Evolutionary conservation across 768 basidiomycete genomes (phyloP), one percentile per base, ranked within the genome.

Genomic region (Serpula lacrymans): DNA sequence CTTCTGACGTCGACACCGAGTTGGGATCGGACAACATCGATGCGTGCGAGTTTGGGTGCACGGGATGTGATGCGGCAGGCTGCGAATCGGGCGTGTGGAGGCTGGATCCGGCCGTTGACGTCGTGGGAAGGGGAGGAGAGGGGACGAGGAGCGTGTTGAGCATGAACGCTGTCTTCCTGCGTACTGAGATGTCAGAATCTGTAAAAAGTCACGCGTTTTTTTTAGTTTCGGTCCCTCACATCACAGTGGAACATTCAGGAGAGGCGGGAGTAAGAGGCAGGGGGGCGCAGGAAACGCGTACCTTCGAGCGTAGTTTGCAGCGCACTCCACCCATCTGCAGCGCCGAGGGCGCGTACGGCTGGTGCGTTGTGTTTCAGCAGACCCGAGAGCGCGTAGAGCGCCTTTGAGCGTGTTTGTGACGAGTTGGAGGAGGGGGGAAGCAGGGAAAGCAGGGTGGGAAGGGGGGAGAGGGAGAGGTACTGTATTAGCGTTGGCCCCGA

Each of bases 131-230:
- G 4, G 59, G 41, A n/a, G 29, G 22, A 23, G 54, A 44, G 2
- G 84, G 84, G 0, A 75, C 65, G 34, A 91, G 74, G 38, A 93
- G 77, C 0, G 78, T 65, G 54, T 78, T 80, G 26, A 94, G 69
- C 13, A 94, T 75, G 64, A 92, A 93, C 3, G 78, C 73, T 0
- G 77, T 70, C 58, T 94, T 94, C 39, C 89, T 74, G 14, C 91
- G 82, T 38, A 93, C 78, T 26, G 64, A 60, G 20, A 88, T 82
- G 47, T 86, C 80, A 5, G 89, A 81, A 61, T 95, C 92, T 88
- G 35, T 34, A 33, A 20, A 30, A 18, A n/a, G n/a, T 34, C 37
- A 41, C 27, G 34, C 53, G n/a, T n/a, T n/a, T n/a, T 17, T 10
- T 37, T 43, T 24, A 37, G 41, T 10, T n/a, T n/a, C n/a, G n/a